Conservation (phyloP, 495 filamentous ascomycete species). For the Clohesyomyces aquaticus region DNA sequence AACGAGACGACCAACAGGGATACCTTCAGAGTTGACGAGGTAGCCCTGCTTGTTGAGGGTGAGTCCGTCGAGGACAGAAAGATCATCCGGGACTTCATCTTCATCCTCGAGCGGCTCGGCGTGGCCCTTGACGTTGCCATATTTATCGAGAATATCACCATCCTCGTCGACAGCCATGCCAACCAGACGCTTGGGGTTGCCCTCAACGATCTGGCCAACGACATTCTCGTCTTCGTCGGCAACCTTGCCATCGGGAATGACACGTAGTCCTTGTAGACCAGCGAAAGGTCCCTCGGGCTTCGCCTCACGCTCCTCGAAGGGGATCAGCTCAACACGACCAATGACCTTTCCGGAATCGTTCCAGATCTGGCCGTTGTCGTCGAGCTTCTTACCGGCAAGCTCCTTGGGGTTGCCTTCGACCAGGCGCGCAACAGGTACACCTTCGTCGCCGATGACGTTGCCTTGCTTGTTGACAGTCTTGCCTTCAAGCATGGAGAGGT, state of each 20-base stretch:
- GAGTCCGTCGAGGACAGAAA: slow-evolving; percentile 67
- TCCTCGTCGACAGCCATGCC: slow-evolving; percentile 81
- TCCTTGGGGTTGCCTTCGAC: slow-evolving; percentile 69
- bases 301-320: slow-evolving; percentile 71
- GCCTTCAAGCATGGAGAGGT: slow-evolving; percentile 68
- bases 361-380: slow-evolving; percentile 75
- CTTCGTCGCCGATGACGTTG: slow-evolving; percentile 72
- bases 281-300: slow-evolving; percentile 74
- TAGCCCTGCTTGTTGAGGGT: slow-evolving; percentile 83
- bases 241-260: slow-evolving; percentile 72
- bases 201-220: slow-evolving; percentile 75
- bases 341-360: slow-evolving; percentile 72
- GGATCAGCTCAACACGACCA: slow-evolving; percentile 73
- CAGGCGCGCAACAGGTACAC: slow-evolving; percentile 70
- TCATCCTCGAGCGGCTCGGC: slow-evolving; percentile 60
- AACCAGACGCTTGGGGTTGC: slow-evolving; percentile 71
- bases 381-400: slow-evolving; percentile 69
- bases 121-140: slow-evolving; percentile 69
- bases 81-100: slow-evolving; percentile 56
- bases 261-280: slow-evolving; percentile 68
- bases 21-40: slow-evolving; percentile 69
- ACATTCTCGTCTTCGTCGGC: slow-evolving; percentile 67
- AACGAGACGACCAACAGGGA: slow-evolving; percentile 70
- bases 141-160: slow-evolving; percentile 80
- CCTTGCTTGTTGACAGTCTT: slow-evolving; percentile 78